A percentile compares a stretch with the other conserved stretches of the same genome.
phyloP scores from a whole-genome alignment of 192 early-diverging fungal species.

The Chytriomyces confervae region DNA sequence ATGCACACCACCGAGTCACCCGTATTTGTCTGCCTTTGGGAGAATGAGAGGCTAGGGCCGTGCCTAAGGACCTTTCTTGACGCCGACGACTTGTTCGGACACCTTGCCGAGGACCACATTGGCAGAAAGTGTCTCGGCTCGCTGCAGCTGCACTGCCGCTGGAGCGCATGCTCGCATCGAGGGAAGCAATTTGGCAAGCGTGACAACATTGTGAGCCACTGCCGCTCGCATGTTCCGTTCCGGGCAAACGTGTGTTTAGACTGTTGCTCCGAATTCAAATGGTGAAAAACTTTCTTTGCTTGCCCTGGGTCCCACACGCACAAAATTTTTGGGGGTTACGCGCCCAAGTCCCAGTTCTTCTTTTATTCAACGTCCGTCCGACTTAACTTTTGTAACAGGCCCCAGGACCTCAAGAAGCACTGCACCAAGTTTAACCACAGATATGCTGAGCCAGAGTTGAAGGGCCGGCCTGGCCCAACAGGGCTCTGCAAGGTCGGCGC shows the following conservation, averaged over 20 bases:
- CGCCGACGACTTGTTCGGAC: neutral
- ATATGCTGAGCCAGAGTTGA: neutral
- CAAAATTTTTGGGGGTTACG: neutral
- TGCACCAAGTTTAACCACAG: neutral
- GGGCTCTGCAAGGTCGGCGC: neutral
- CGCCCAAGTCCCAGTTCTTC: neutral
- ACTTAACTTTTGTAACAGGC: neutral
- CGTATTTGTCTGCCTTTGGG: too few species aligned
- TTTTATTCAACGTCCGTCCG: neutral
- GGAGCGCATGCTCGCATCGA: neutral
- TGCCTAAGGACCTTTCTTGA: neutral
- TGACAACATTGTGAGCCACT: conserved; percentile 6
- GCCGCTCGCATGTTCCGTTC: conserved; percentile 2
- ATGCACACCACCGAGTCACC: too few species aligned
- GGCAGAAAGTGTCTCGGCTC: conserved; percentile 12
- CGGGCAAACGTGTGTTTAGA: conserved; percentile 2
- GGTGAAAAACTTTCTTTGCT: neutral
- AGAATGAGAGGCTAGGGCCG: too few species aligned
- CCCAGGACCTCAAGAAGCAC: conserved; percentile 19
- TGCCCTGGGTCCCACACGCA: neutral
- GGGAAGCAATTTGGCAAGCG: neutral
- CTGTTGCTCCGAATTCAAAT: conserved; percentile 14
- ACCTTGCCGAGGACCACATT: conserved; percentile 7
- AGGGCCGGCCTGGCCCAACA: neutral
- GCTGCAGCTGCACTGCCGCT: neutral